phyloP scores from a whole-genome alignment of 2,329 filamentous ascomycete species.

The Colletotrichum phormii region DNA sequence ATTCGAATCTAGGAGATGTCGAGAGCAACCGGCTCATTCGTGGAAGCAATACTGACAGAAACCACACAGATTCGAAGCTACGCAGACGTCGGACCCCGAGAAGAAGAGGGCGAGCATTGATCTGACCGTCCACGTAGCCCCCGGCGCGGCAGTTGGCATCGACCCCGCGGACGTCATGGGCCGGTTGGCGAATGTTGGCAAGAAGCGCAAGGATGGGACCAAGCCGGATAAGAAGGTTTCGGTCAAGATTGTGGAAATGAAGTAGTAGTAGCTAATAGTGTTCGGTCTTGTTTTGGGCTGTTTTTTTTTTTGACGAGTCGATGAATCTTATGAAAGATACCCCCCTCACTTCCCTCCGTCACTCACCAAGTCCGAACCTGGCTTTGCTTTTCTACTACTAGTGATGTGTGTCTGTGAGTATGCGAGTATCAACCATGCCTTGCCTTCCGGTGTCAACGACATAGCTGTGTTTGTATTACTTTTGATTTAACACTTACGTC shows the following conservation, averaged over 20 bases:
- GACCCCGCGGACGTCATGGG: constrained; percentile 46
- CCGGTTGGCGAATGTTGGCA: constrained; percentile 30
- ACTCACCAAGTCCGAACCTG: no score
- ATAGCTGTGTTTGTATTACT: no score
- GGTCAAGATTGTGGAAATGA: constrained; percentile 31
- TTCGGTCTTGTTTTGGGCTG: neutral
- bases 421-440: no score
- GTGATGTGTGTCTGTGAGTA: no score
- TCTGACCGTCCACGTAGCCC: constrained; percentile 50
- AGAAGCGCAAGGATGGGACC: constrained; percentile 35
- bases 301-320: neutral
- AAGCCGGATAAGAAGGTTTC: constrained; percentile 36
- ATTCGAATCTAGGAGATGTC: neutral
- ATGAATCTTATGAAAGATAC: constrained; percentile 11
- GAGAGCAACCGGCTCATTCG: neutral
- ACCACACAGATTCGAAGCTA: constrained; percentile 38
- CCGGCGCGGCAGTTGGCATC: constrained; percentile 44
- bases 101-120: constrained; percentile 49
- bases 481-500: no score
- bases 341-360: neutral
- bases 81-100: constrained; percentile 40
- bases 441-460: no score
- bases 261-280: neutral
- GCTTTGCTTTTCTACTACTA: no score
- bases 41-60: neutral